Evolutionary conservation across 1,284 basidiomycete species (phyloP).

Genomic region (Apiotrichum domesticum): DNA sequence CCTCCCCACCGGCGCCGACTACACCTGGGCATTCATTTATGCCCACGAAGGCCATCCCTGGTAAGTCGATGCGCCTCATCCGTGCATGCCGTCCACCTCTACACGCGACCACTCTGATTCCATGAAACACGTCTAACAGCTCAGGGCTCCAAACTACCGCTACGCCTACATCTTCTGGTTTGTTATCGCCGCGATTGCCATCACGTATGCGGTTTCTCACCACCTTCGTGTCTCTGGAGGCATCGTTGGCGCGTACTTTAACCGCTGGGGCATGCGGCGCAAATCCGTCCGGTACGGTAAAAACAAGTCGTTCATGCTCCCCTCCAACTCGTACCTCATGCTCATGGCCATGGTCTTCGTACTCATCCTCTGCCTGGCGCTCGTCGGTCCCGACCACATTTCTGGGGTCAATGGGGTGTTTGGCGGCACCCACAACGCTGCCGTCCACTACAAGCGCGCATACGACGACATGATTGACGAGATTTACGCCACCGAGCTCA

Average conservation of each 20-base stretch:
- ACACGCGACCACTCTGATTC: no score
- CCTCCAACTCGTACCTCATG: slow-evolving; percentile 60
- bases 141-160: slow-evolving; percentile 27
- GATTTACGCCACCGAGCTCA: slow-evolving; percentile 11
- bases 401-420: slow-evolving; percentile 47
- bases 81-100: no score
- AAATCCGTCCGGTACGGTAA: slow-evolving; percentile 17
- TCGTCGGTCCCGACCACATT: slow-evolving; percentile 70
- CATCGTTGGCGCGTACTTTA: slow-evolving; percentile 31
- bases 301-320: slow-evolving; percentile 48
- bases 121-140: background rate
- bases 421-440: background rate
- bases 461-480: background rate
- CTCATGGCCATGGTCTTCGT: slow-evolving; percentile 50
- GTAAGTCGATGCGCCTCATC: background rate
- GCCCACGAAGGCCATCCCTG: background rate
- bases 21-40: background rate
- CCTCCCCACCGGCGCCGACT: background rate
- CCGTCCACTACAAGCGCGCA: background rate
- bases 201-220: slow-evolving; percentile 35
- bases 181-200: slow-evolving; percentile 27
- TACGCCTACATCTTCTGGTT: slow-evolving; percentile 44
- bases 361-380: slow-evolving; percentile 50
- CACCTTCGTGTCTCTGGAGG: slow-evolving; percentile 36
- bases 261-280: slow-evolving; percentile 35